Conservation (phyloP, 2,329 filamentous ascomycete species). For the Colletotrichum spinosum region DNA sequence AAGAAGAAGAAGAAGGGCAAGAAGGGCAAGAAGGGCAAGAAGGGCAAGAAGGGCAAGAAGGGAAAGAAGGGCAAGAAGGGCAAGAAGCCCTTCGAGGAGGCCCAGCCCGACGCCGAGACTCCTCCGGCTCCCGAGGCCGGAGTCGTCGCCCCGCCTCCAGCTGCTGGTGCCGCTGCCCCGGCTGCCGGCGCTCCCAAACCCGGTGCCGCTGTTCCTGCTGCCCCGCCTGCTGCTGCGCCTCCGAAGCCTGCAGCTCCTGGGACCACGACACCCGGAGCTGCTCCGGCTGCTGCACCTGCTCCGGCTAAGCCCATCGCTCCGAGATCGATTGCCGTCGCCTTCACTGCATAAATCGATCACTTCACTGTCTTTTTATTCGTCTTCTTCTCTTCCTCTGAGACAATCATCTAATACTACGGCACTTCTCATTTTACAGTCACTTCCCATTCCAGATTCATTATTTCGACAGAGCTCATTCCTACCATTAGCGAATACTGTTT, state of each 20-base stretch:
- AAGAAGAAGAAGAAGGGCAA: conserved; percentile 36
- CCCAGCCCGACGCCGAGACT: conserved; percentile 2
- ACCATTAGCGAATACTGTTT: no score
- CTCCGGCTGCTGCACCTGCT: neutral
- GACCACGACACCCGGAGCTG: neutral
- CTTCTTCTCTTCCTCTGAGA: neutral
- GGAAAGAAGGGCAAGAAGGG: conserved; percentile 34
- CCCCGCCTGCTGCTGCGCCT: neutral
- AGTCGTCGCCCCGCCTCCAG: conserved; percentile 7
- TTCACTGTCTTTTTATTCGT: neutral
- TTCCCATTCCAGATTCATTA: no score
- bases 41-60: conserved; percentile 35
- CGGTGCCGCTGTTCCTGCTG: neutral
- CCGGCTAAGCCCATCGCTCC: conserved; percentile 5
- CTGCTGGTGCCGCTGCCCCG: neutral
- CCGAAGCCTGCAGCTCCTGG: neutral
- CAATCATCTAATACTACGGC: no score
- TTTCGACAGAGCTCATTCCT: no score
- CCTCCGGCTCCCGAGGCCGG: conserved; percentile 10
- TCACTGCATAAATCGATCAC: conserved; percentile 1
- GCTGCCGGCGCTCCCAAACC: neutral
- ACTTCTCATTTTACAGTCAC: no score
- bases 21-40: conserved; percentile 35
- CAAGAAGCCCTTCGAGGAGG: conserved; percentile 14
- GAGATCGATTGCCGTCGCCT: conserved; percentile 2